Evolutionary conservation across 139 green algal genomes (phyloP), one percentile per base, ranked within the genome.

Genomic region (Volvox reticuliferus): DNA sequence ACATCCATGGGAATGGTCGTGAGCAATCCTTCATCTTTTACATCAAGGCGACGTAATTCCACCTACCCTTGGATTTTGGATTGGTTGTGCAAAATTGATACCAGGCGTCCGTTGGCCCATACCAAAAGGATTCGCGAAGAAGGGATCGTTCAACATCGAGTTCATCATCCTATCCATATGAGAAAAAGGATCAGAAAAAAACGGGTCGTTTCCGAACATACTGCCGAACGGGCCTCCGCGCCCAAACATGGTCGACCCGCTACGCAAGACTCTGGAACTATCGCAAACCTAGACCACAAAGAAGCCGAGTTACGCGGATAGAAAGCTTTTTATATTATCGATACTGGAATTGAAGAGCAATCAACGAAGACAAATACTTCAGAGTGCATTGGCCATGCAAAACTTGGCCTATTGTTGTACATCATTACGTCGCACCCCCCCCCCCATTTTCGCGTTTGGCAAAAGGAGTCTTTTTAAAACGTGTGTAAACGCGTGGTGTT

Each of bases 161-260:
- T 73, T 77, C 79, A 92, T 92, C 79, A 93, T 92, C 32, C 85
- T 37, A 33, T 92, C 62, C 88, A 93, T 92, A 32, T 91, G 88
- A 0, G 82, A 63, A 62, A 93, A 93, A 2, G 88, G 91, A 17
- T 90, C 86, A 17, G 83, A 82, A 55, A 93, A 91, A 65, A 93
- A 92, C 6, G 55, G 89, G 82, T 87, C 63, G 18, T 67, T 36
- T 28, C 65, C 82, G 36, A 89, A 87, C 50, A 85, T 86, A 44
- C n/a, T 78, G 13, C 76, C 28, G 55, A 86, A 91, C 1, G 82
- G 73, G 26, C 79, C 61, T n/a, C 61, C 75, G 55, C n/a, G 61
- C 13, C 44, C 78, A 79, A 91, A 78, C 63, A 79, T 91, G 30
- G 26, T 62, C 5, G 44, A 55, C 44, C 44, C 44, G 5, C 5